These are phyloP conservation scores for Coprinopsis marcescibilis DNA, from an alignment of 768 basidiomycete species.

Conservation along the genomic window DNA sequence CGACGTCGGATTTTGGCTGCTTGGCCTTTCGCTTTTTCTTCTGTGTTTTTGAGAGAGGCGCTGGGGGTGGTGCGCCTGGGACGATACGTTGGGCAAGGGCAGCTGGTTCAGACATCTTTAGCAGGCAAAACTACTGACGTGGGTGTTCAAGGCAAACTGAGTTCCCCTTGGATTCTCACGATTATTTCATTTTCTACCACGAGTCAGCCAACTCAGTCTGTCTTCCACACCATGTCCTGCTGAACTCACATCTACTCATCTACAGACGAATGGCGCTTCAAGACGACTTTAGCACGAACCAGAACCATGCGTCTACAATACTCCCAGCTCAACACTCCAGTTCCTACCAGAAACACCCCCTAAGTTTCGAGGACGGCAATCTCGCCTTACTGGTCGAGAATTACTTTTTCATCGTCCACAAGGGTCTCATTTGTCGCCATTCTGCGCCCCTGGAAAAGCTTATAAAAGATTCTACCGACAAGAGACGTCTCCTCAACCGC, in stretches of 20 bases:
- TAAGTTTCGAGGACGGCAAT: slow-evolving; percentile 69
- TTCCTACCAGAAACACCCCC: slow-evolving; percentile 34
- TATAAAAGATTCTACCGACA: slow-evolving; percentile 27
- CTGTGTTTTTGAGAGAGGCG: slow-evolving; percentile 52
- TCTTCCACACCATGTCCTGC: background rate
- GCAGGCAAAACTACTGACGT: no score
- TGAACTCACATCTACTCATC: background rate
- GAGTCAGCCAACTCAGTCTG: background rate
- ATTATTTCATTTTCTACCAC: slow-evolving; percentile 1
- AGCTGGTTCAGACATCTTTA: slow-evolving; percentile 35
- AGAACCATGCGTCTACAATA: slow-evolving; percentile 21
- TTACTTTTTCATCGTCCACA: slow-evolving; percentile 65
- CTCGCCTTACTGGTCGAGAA: slow-evolving; percentile 52
- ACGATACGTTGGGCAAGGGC: slow-evolving; percentile 46
- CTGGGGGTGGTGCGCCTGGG: slow-evolving; percentile 71
- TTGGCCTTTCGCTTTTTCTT: slow-evolving; percentile 65
- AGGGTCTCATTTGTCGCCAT: slow-evolving; percentile 58
- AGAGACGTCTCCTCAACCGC: slow-evolving; percentile 42
- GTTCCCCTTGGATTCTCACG: slow-evolving; percentile 25
- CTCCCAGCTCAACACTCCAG: slow-evolving; percentile 13
- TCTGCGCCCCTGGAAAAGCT: slow-evolving; percentile 44
- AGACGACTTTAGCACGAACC: slow-evolving; percentile 46
- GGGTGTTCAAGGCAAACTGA: slow-evolving; percentile 7
- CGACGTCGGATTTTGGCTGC: slow-evolving; percentile 35
- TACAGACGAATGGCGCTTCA: background rate